These are phyloP conservation scores for Pistacia vera DNA, from an alignment of 345 rosid genomes.

Conservation along the genomic window DNA sequence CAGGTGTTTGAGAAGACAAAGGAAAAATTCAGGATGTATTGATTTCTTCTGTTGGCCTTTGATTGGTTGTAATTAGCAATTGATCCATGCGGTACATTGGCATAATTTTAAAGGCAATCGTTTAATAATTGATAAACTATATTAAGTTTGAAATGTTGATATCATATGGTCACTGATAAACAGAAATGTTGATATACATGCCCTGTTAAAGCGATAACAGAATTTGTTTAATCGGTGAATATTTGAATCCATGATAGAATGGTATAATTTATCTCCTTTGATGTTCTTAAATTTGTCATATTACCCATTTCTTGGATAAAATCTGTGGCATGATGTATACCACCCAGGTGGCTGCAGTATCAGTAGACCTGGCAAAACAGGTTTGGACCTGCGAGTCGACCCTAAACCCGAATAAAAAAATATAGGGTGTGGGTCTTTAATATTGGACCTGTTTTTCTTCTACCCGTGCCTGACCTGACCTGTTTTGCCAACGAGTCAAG, in stretches of 20 bases:
- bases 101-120: constrained; percentile 14
- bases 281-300: too few species aligned
- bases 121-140: neutral
- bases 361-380: too few species aligned
- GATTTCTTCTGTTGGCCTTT: constrained; percentile 17
- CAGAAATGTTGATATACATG: neutral
- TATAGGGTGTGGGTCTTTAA: too few species aligned
- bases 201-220: neutral
- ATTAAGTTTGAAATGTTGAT: neutral
- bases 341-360: too few species aligned
- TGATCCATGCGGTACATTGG: constrained; percentile 4
- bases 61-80: neutral
- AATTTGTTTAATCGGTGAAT: neutral
- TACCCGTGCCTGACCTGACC: too few species aligned
- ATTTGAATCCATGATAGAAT: neutral
- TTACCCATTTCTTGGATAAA: too few species aligned
- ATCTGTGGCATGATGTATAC: too few species aligned
- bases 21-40: constrained; percentile 60
- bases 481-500: too few species aligned
- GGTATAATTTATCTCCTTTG: neutral
- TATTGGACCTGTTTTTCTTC: too few species aligned
- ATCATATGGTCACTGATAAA: neutral
- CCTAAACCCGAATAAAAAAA: too few species aligned
- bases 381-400: too few species aligned
- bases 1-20: constrained; percentile 66